Evolutionary conservation across 306 rosid species (phyloP).

Genomic region (Lathyrus tuberosus): DNA sequence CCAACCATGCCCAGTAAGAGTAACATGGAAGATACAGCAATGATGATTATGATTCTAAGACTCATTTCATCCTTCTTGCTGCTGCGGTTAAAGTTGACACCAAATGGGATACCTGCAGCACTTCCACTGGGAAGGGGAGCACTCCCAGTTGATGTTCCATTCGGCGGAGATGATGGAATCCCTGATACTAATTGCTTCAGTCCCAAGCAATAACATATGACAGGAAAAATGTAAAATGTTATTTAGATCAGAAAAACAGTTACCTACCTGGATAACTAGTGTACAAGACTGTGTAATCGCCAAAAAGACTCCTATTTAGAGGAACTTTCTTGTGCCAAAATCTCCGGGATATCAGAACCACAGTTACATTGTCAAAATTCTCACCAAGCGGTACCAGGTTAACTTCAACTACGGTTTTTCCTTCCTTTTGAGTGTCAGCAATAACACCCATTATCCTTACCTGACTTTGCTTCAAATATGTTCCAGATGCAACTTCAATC

Average conservation of each 20-base stretch:
- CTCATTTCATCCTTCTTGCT: conserved; percentile 64
- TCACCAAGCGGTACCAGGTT: conserved; percentile 91
- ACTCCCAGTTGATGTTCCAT: conserved; percentile 48
- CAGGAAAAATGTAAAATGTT: conserved; percentile 34
- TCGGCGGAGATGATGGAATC: conserved; percentile 64
- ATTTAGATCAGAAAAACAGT: conserved; percentile 35
- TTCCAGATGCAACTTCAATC: conserved; percentile 82
- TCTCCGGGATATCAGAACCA: conserved; percentile 63
- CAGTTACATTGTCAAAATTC: conserved; percentile 84
- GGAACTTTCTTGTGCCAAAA: conserved; percentile 79
- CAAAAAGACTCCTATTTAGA: conserved; percentile 71
- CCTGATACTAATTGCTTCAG: conserved; percentile 62
- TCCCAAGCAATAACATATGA: conserved; percentile 43
- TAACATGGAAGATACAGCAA: conserved; percentile 75
- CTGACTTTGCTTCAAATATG: conserved; percentile 87
- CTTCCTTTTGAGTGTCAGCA: conserved; percentile 81
- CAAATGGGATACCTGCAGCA: conserved; percentile 55
- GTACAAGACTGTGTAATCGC: conserved; percentile 65
- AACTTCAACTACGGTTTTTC: conserved; percentile 72
- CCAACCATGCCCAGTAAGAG: conserved; percentile 69
- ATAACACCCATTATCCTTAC: conserved; percentile 95
- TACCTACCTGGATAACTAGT: conserved; percentile 88
- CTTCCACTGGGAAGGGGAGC: conserved; percentile 52
- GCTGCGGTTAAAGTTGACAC: conserved; percentile 53
- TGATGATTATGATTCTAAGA: conserved; percentile 60